Evolutionary conservation across 1,139 yeast genomes (phyloP), one percentile per base, ranked within the genome.

Genomic region (Hyphopichia khmerensis): DNA sequence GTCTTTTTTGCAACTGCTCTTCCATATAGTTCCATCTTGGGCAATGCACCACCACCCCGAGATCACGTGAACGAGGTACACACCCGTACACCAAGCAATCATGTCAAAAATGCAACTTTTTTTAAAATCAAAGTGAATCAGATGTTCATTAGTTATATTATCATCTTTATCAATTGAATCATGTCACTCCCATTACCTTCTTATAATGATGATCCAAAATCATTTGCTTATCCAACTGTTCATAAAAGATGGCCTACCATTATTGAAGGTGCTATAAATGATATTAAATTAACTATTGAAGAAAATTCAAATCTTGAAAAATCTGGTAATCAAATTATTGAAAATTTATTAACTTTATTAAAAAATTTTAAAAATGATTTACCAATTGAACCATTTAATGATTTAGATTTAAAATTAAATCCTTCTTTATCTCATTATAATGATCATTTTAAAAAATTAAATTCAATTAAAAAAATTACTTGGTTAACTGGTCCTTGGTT

Each of bases 401-500:
- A 56, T 2, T 65, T 60, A 30, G 79, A 77, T 50, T 57, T 69
- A 27, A 41, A 51, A 6, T 48, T 61, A 26, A 73, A 77, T 47
- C 65, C 72, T 4, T 72, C 76, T 40, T 76, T 84, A 45, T 54
- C 56, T 14, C 66, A 76, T 6, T 84, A 75, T 59, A 82, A 86
- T 57, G 72, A 69, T 2, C 68, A 72, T 10, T 58, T 80, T 40
- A 59, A 51, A 4, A 53, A 57, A 21, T 52, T 61, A 33, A 60
- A 62, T 43, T 41, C 58, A 43, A 53, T 45, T 14, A 58, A 55
- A 41, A 49, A 52, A 23, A 64, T 65, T n/a, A 77, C 85, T 16
- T 93, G 97, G 98, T 69, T 73, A 46, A 75, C 84, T n/a, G 96
- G 93, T 0, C 96, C 96, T 16, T 93, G 99, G 99, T 69, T 93